Evolutionary conservation across 169 alveolate species (phyloP), one percentile per base, ranked within the genome.

Genomic region (Plasmodium malariae): DNA sequence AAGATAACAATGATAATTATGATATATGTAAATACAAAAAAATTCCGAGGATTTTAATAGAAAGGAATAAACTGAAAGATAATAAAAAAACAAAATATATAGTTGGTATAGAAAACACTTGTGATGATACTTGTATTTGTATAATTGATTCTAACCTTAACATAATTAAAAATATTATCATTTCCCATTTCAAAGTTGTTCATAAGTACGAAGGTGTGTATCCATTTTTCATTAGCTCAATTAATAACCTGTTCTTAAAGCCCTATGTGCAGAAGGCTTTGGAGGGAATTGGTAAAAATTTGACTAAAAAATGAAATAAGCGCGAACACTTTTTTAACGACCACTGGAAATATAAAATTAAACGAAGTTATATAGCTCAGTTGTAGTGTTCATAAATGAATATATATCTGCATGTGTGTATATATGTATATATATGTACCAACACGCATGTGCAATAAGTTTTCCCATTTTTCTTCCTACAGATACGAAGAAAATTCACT

Each of bases 101-200:
- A 40, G 90, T 80, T 30, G 90, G 90, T 2, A 80, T 80, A 49
- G 90, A 80, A 80, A 80, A 80, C 34, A 80, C 90, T 1, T 80
- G 90, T 67, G 90, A 80, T 80, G 90, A 80, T 60, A 80, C 90
- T 17, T 80, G 90, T 28, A 54, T 80, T 19, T 65, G 90, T 54
- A 24, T 80, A 28, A 69, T 80, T 54, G 90, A 80, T 70, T 65
- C 83, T 6, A 21, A 80, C 11, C 69, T 80, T 36, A 65, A 68
- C n/a, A 80, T 80, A 48, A 59, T 80, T 51, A 80, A 49, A 67
- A 65, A 80, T 68, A 70, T 80, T 19, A 67, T 80, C 14, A 80
- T 80, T 19, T 80, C 90, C 6, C 90, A 80, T 45, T 80, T 17
- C 67, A 80, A 80, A 60, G 67, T 80, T 28, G 90, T 80, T 65